Evolutionary conservation across 768 basidiomycete genomes (phyloP), one percentile per base, ranked within the genome.

Genomic region (Collybia mongolica): DNA sequence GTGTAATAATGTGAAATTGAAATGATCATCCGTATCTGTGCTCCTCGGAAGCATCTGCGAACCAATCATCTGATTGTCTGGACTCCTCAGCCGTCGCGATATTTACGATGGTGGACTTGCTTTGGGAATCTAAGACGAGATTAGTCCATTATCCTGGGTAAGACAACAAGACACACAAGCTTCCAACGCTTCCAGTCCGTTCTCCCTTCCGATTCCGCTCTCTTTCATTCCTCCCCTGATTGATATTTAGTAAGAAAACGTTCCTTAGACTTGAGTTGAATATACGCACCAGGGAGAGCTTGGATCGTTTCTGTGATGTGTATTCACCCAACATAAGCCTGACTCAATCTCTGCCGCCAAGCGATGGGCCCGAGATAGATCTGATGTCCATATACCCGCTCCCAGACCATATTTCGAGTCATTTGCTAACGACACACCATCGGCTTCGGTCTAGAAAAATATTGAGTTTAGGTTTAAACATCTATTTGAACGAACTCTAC

Each of bases 211-310:
- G 46, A 91, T 86, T 1, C 91, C 91, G 58, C 90, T 93, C 55
- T 88, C 86, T 64, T 93, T 92, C 89, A 92, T 89, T 5, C 90
- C 90, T 17, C 90, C 90, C 89, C 88, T 88, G 53, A n/a, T 32
- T 39, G 6, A 39, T 5, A 39, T 4, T 24, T 22, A n/a, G 44
- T 11, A 41, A 43, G 44, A 48, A 37, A 36, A 18, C n/a, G 29
- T 15, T 38, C 26, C 11, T 19, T 12, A 22, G 5, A 17, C 18
- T 45, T 11, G 12, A 48, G 6, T 22, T 29, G 35, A 24, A 26
- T 7, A n/a, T 20, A 63, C 78, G 35, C 61, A 90, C 91, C 92
- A 94, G 36, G 92, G 90, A 26, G 88, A 91, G 54, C 86, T 88
- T 6, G 92, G 92, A 61, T 93, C 90, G 58, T 94, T 93, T 40